Evolutionary conservation across 1,139 yeast genomes (phyloP).

Genomic region (Wickerhamomyces sp.): DNA sequence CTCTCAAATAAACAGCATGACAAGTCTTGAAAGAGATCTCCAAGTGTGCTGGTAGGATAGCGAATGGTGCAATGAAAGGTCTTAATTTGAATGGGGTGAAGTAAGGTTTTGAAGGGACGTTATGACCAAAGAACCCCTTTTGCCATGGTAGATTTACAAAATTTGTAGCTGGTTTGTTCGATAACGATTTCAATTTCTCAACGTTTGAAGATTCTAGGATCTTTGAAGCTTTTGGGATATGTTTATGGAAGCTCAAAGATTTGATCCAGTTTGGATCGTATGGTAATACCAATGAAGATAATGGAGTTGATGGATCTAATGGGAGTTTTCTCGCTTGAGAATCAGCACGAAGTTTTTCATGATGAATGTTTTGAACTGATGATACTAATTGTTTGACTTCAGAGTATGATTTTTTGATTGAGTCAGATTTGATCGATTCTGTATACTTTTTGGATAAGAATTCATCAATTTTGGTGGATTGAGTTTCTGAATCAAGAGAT

Average conservation of each 20-base stretch:
- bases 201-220: conserved; percentile 23
- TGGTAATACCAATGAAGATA: conserved; percentile 26
- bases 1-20: conserved; percentile 91
- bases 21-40: conserved; percentile 89
- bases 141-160: conserved; percentile 67
- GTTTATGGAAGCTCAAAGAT: conserved; percentile 43
- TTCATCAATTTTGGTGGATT: conserved; percentile 4
- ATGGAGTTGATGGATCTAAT: background rate
- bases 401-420: conserved; percentile 13
- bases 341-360: conserved; percentile 25
- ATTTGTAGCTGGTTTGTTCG: background rate
- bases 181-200: background rate
- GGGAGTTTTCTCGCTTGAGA: conserved; percentile 24
- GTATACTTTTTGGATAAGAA: conserved; percentile 1
- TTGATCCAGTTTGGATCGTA: conserved; percentile 56
- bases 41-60: conserved; percentile 85
- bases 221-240: conserved; percentile 44
- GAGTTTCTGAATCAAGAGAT: background rate
- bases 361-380: conserved; percentile 20
- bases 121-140: conserved; percentile 65
- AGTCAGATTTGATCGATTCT: conserved; percentile 3
- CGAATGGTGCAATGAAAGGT: conserved; percentile 88
- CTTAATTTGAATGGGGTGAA: conserved; percentile 98
- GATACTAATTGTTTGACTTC: conserved; percentile 21
- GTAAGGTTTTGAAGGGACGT: conserved; percentile 70